These are phyloP conservation scores for Pelargonium australe DNA, from an alignment of 441 rosid species.

Conservation along the genomic window DNA sequence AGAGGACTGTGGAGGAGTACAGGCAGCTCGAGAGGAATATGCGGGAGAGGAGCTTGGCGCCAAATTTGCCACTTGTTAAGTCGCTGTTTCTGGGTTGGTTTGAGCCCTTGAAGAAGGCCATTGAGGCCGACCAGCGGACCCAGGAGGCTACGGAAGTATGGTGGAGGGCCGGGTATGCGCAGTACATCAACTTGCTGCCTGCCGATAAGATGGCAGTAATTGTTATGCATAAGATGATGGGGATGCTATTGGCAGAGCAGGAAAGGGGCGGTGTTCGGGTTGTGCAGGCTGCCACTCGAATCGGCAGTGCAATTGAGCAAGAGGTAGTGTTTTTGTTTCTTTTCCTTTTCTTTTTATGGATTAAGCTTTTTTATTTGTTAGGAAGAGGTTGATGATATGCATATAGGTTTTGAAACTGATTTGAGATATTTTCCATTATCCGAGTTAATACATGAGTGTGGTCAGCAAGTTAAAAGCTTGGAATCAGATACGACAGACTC, in stretches of 20 bases:
- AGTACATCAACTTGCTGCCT: conserved; percentile 49
- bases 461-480: too few species aligned
- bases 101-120: conserved; percentile 75
- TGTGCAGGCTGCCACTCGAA: conserved; percentile 65
- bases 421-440: too few species aligned
- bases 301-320: conserved; percentile 89
- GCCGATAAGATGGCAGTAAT: conserved; percentile 93
- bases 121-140: conserved; percentile 54
- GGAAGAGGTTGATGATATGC: too few species aligned
- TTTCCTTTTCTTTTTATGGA: neutral
- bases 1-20: conserved; percentile 73
- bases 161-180: conserved; percentile 35
- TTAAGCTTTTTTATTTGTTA: too few species aligned
- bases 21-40: conserved; percentile 64
- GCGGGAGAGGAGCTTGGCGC: conserved; percentile 93
- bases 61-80: conserved; percentile 82
- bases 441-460: too few species aligned
- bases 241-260: conserved; percentile 51
- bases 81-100: conserved; percentile 89
- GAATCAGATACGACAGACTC: too few species aligned
- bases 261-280: conserved; percentile 57
- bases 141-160: conserved; percentile 21
- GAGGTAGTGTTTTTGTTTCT: conserved; percentile 42
- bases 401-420: too few species aligned
- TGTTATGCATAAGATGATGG: conserved; percentile 90